Evolutionary conservation across 768 basidiomycete genomes (phyloP).

Genomic region (Pleurotus pulmonarius): DNA sequence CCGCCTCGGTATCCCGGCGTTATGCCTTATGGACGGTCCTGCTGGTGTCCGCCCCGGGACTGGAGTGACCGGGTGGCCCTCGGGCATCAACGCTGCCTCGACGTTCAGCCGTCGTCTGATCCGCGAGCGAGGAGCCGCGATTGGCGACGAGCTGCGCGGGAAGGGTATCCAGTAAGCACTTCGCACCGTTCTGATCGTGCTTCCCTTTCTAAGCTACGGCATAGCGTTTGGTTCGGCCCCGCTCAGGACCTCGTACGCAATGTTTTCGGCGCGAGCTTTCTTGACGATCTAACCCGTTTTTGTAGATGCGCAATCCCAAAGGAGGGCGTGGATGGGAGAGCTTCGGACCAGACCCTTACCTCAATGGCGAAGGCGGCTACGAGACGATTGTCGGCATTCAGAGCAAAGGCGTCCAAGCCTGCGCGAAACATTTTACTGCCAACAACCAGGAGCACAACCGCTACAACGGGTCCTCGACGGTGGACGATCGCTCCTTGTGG

Average conservation of each 20-base stretch:
- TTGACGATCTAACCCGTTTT: neutral
- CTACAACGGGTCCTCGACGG: slow-evolving; percentile 7
- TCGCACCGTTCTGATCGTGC: neutral
- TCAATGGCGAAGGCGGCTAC: slow-evolving; percentile 51
- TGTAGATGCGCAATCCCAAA: slow-evolving; percentile 1
- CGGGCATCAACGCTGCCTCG: slow-evolving; percentile 42
- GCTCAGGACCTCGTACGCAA: neutral
- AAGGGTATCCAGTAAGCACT: neutral
- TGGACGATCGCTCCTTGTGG: slow-evolving; percentile 37
- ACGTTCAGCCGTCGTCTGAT: slow-evolving; percentile 62
- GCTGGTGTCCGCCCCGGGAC: slow-evolving; percentile 4
- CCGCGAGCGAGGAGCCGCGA: slow-evolving; percentile 49
- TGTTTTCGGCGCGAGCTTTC: neutral
- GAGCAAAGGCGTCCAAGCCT: slow-evolving; percentile 45
- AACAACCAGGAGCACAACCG: slow-evolving; percentile 15
- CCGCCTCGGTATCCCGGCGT: neutral
- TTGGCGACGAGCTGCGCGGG: no score
- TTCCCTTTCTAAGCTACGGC: no score
- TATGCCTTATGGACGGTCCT: slow-evolving; percentile 5
- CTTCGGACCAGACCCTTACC: slow-evolving; percentile 49
- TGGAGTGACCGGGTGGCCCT: slow-evolving; percentile 3
- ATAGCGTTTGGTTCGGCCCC: no score
- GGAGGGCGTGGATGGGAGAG: slow-evolving; percentile 17
- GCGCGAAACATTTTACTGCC: slow-evolving; percentile 8
- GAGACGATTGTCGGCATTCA: slow-evolving; percentile 51